These are phyloP conservation scores for Diplogelasinospora grovesii DNA, from an alignment of 495 filamentous ascomycete species.

Conservation along the genomic window DNA sequence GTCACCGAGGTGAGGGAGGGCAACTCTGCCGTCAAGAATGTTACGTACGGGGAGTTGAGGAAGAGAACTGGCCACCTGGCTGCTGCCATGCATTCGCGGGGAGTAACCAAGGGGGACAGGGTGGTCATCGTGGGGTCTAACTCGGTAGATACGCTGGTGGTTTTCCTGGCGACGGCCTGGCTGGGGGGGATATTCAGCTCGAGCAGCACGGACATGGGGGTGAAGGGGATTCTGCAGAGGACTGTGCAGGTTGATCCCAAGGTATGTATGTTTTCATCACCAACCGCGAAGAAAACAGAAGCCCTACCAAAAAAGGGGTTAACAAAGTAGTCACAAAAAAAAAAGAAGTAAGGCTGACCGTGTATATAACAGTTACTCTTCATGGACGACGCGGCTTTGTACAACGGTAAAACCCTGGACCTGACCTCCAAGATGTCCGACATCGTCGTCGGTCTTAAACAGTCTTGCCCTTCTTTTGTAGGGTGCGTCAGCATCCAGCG, in stretches of 20 bases:
- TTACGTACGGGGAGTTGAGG: conserved; percentile 61
- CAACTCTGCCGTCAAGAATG: conserved; percentile 43
- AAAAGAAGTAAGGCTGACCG: too few relatives aligned
- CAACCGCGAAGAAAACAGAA: too few relatives aligned
- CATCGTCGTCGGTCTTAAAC: conserved; percentile 53
- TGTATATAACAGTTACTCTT: conserved; percentile 58
- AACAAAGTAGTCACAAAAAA: too few relatives aligned
- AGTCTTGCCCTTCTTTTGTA: conserved; percentile 50
- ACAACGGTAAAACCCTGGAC: conserved; percentile 71
- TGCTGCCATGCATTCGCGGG: conserved; percentile 55
- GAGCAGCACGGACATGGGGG: conserved; percentile 73
- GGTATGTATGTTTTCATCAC: conserved; percentile 28
- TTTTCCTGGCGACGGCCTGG: conserved; percentile 57
- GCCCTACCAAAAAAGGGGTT: too few relatives aligned
- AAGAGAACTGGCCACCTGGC: conserved; percentile 47
- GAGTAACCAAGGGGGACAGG: conserved; percentile 62
- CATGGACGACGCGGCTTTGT: conserved; percentile 69
- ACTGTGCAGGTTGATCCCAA: conserved; percentile 63
- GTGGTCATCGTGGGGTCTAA: conserved; percentile 66
- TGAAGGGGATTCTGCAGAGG: conserved; percentile 67
- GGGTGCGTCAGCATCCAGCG: conserved; percentile 61
- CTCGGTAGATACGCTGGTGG: conserved; percentile 61
- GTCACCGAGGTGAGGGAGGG: conserved; percentile 70
- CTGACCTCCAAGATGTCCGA: conserved; percentile 64
- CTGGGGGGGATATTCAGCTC: conserved; percentile 66